A percentile compares a stretch with the other conserved stretches of the same genome.
phyloP scores from a whole-genome alignment of 176 grass and related monocot species.

The Hordeum vulgare region MorexV3_pseudomolecules_assembly NC_058524.1:175600220-175600719 shows the following conservation, averaged over 20 bases:
- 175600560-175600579: neutral
- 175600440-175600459: neutral
- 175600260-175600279: neutral
- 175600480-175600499: neutral
- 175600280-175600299: neutral
- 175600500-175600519: neutral
- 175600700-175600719: too few species aligned
- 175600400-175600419: constrained; percentile 44
- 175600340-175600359: constrained; percentile 64
- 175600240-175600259: neutral
- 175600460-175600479: too few species aligned
- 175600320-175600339: constrained; percentile 43
- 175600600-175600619: too few species aligned
- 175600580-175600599: too few species aligned
- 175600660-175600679: too few species aligned
- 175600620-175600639: too few species aligned
- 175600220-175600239: neutral
- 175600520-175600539: neutral
- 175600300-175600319: neutral
- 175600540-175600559: neutral
- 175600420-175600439: neutral
- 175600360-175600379: constrained; percentile 52
- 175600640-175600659: too few species aligned
- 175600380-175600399: constrained; percentile 89
- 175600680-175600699: too few species aligned